A percentile compares a stretch with the other conserved stretches of the same genome.
Evolutionary conservation across 257 asterid genomes (phyloP).

Genomic region (Salvia splendens): DNA sequence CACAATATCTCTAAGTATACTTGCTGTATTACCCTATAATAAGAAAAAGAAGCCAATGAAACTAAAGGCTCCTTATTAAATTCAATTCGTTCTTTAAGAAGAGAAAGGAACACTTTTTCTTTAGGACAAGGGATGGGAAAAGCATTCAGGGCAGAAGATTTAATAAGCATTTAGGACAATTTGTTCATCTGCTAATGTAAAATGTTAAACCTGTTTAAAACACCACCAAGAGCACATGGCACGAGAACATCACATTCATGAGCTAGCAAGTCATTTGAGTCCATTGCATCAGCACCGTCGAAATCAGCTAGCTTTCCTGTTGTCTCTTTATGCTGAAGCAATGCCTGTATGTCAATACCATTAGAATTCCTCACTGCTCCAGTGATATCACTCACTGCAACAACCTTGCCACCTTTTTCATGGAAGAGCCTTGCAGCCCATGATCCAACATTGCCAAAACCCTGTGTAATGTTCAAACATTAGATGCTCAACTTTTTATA

Average conservation of each 20-base stretch:
- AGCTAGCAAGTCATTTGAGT: conserved; percentile 62
- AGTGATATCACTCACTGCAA: conserved; percentile 85
- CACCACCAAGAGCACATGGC: conserved; percentile 98
- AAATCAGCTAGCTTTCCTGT: conserved; percentile 62
- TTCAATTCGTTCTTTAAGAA: not conserved
- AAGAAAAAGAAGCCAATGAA: not conserved
- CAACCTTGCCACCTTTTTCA: conserved; percentile 82
- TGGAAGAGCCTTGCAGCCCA: conserved; percentile 88
- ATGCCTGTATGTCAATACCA: conserved; percentile 68
- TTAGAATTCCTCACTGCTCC: conserved; percentile 69
- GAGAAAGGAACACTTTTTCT: not conserved
- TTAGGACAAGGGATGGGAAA: not conserved
- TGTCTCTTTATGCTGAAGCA: conserved; percentile 60
- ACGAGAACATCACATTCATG: conserved; percentile 87
- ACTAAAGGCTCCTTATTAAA: not conserved
- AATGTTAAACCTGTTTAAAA: conserved; percentile 61
- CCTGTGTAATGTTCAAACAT: conserved; percentile 43
- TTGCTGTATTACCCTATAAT: not conserved
- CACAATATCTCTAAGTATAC: not conserved
- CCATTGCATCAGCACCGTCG: conserved; percentile 66
- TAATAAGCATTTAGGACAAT: not conserved
- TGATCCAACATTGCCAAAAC: conserved; percentile 90
- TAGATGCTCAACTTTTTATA: conserved; percentile 15
- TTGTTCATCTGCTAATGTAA: not conserved
- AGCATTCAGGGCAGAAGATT: not conserved